phyloP scores from a whole-genome alignment of 2,329 filamentous ascomycete species.

The Hypomyces perniciosus region DNA sequence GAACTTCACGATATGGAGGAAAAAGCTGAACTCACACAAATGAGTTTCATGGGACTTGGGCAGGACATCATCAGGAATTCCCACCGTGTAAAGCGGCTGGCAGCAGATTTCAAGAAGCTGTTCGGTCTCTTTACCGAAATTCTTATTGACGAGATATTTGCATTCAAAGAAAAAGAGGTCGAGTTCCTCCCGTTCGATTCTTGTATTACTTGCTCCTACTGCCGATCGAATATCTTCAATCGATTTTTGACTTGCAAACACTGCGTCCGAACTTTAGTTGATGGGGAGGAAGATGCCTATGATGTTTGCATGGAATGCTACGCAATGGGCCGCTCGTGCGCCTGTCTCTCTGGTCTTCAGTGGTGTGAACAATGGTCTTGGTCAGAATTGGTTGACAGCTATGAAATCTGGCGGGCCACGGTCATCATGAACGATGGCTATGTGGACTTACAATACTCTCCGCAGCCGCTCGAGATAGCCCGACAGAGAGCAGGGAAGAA shows the following conservation, averaged over 20 bases:
- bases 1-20: conserved; percentile 51
- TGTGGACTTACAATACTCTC: conserved; percentile 59
- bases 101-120: conserved; percentile 74
- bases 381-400: conserved; percentile 68
- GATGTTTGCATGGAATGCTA: conserved; percentile 99
- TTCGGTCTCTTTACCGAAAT: conserved; percentile 74
- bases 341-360: conserved; percentile 73
- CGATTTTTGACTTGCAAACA: conserved; percentile 87
- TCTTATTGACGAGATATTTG: conserved; percentile 81
- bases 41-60: conserved; percentile 43
- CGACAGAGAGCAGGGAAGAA: conserved; percentile 64
- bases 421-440: conserved; percentile 69
- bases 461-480: conserved; percentile 64
- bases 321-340: conserved; percentile 91
- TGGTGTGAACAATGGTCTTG: conserved; percentile 95
- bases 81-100: conserved; percentile 58
- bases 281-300: conserved; percentile 75
- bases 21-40: conserved; percentile 37
- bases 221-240: conserved; percentile 94
- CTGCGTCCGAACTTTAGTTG: conserved; percentile 62
- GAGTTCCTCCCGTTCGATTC: conserved; percentile 81
- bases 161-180: conserved; percentile 60
- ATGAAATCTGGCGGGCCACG: conserved; percentile 76
- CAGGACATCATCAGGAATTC: conserved; percentile 38
- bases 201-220: conserved; percentile 93